Evolutionary conservation across 805 yeast species (phyloP), one percentile per base, ranked within the genome.

Genomic region (Candida cerambycidarum): DNA sequence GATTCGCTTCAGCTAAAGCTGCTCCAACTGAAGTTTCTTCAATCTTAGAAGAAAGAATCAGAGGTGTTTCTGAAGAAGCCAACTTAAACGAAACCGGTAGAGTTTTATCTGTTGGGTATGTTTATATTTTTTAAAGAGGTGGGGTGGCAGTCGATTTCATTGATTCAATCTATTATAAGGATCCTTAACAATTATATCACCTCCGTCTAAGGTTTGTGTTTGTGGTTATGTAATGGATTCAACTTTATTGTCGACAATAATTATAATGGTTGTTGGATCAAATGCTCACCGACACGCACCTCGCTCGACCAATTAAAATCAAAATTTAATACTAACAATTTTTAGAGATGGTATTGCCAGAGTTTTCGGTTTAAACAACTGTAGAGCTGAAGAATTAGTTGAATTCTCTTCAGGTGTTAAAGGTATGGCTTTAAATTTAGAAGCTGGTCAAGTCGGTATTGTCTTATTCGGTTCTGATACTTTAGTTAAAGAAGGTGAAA

Each of bases 361-460:
- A 83, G 96, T 93, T 67, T 93, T 87, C 79, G 99, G 99, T 79
- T 80, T 93, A 65, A 93, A 90, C 93, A 93, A 93, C 83, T 84
- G 89, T 76, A 98, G 92, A 82, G 99, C 99, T 69, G 99, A 93
- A 80, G 99, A 93, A 80, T 83, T 93, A 73, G 97, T 93, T 65
- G 99, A 93, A 79, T 95, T 93, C 80, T 80, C 97, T 50, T 89
- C 99, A 49, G 99, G 99, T 81, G 98, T 92, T 63, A 89, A 90
- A 78, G 99, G 99, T 85, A 93, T 93, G 99, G 98, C 99, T 67
- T 83, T 93, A 71, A 93, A 93, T 84, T 87, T 93, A 83, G 99
- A 93, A 79, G 96, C 98, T 64, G 97, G 96, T 75, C 98, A 93
- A 78, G 99, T 93, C 71, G 99, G 99, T 89, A 84, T 93, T 69